phyloP scores from a whole-genome alignment of 352 stramenopile species.

The Aphanomyces cochlioides region DNA sequence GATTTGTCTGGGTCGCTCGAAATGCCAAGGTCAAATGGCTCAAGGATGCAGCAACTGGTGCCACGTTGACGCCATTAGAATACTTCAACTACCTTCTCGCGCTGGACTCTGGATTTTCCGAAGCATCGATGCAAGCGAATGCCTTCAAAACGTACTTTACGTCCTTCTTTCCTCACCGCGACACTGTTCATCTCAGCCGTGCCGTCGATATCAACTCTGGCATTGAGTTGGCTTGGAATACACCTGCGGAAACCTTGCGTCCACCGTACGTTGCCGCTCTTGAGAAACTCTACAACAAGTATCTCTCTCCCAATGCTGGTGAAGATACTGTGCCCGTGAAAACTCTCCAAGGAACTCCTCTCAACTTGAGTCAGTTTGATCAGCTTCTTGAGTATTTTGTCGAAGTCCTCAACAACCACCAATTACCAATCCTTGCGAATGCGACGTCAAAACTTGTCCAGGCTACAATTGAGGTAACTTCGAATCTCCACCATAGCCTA shows the following conservation, averaged over 20 bases:
- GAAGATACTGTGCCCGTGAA: slow-evolving; percentile 42
- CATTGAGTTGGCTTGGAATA: slow-evolving; percentile 21
- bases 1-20: slow-evolving; percentile 56
- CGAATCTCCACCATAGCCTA: no score
- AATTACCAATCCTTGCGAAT: slow-evolving; percentile 46
- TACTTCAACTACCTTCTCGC: slow-evolving; percentile 50
- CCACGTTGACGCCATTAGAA: slow-evolving; percentile 47
- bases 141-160: slow-evolving; percentile 57
- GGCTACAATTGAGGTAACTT: slow-evolving; percentile 34
- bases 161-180: slow-evolving; percentile 41
- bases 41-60: slow-evolving; percentile 35
- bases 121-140: slow-evolving; percentile 50
- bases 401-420: slow-evolving; percentile 39
- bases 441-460: slow-evolving; percentile 47
- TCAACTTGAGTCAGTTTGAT: slow-evolving; percentile 43
- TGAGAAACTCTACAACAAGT: slow-evolving; percentile 46
- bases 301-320: slow-evolving; percentile 38
- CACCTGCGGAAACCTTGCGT: slow-evolving; percentile 40
- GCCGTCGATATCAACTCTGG: slow-evolving; percentile 40
- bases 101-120: slow-evolving; percentile 53
- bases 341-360: slow-evolving; percentile 40
- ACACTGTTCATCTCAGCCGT: slow-evolving; percentile 51
- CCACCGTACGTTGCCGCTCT: slow-evolving; percentile 54
- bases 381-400: slow-evolving; percentile 47
- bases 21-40: slow-evolving; percentile 77